phyloP scores from a whole-genome alignment of 2,329 filamentous ascomycete genomes.

The Sclerotiophoma versabilis region DNA sequence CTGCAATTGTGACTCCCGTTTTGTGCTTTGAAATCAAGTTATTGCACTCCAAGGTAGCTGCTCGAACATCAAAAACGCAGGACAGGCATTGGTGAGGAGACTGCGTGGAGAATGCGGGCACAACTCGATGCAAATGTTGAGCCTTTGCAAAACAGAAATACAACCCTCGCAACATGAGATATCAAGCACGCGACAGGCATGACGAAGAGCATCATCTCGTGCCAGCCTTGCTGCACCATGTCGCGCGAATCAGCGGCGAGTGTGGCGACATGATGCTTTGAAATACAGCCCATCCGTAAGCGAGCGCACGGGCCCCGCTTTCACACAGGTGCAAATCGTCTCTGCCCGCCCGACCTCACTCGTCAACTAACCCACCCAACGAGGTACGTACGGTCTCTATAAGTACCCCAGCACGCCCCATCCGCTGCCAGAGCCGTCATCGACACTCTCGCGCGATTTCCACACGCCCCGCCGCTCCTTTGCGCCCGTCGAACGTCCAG shows the following conservation, averaged over 20 bases:
- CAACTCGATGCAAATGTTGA: no score
- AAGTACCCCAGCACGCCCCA: conserved; percentile 7
- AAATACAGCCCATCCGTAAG: conserved; percentile 3
- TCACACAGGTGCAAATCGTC: conserved; percentile 14
- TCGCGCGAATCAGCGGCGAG: not conserved
- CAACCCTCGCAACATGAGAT: no score
- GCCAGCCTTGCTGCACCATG: not conserved
- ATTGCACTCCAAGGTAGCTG: not conserved
- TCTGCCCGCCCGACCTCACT: conserved; percentile 7
- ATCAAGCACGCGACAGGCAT: not conserved
- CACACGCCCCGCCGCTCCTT: conserved; percentile 7
- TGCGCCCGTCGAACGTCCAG: conserved; percentile 26
- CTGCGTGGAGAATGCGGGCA: no score
- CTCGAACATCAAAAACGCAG: not conserved
- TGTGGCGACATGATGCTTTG: conserved; percentile 12
- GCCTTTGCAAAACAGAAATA: no score
- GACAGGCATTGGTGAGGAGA: not conserved
- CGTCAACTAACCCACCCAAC: conserved; percentile 19
- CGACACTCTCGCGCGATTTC: conserved; percentile 21
- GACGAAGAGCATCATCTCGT: not conserved
- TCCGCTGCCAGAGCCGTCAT: conserved; percentile 18
- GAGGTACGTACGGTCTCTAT: conserved; percentile 21
- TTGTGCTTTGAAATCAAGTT: conserved; percentile 14
- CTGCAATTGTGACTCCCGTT: conserved; percentile 12
- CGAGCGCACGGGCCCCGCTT: conserved; percentile 1